Evolutionary conservation across 345 rosid species (phyloP).

Genomic region (Chamaenerion angustifolium): DNA sequence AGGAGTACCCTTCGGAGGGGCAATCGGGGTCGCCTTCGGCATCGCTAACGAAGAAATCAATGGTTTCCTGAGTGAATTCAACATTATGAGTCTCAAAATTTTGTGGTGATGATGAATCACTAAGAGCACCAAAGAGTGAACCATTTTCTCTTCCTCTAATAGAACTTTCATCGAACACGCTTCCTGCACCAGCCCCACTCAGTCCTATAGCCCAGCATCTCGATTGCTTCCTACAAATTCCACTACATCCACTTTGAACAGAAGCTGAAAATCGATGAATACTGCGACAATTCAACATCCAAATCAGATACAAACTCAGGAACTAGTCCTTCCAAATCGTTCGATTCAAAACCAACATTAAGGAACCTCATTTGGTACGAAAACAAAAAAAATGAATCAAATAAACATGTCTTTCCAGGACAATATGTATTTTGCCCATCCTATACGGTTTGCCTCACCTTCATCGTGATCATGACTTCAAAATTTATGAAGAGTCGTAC

Average conservation of each 20-base stretch:
- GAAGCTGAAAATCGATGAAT: constrained; percentile 16
- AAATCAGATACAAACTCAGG: background rate
- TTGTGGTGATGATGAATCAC: constrained; percentile 23
- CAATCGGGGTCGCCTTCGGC: constrained; percentile 88
- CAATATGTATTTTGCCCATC: background rate
- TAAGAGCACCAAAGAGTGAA: constrained; percentile 23
- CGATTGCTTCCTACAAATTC: constrained; percentile 18
- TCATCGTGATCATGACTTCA: background rate
- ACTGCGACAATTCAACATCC: constrained; percentile 19
- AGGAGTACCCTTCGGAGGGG: constrained; percentile 61
- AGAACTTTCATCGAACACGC: constrained; percentile 29
- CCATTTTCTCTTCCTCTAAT: constrained; percentile 23
- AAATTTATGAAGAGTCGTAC: background rate
- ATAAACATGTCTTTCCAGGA: background rate
- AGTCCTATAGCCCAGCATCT: constrained; percentile 23
- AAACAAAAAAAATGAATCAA: too few species aligned
- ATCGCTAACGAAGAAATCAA: constrained; percentile 78
- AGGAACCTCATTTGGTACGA: background rate
- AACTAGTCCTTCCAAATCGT: background rate
- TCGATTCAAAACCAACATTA: background rate
- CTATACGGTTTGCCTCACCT: background rate
- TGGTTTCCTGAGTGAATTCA: constrained; percentile 49
- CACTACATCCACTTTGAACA: constrained; percentile 11
- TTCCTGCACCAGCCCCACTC: constrained; percentile 25
- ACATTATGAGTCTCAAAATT: constrained; percentile 31